Percentiles rank a stretch among this genome's conserved stretches.
These are phyloP conservation scores for Phytophthora hybrid DNA, from an alignment of 352 stramenopile genomes.

Conservation along the genomic window DNA sequence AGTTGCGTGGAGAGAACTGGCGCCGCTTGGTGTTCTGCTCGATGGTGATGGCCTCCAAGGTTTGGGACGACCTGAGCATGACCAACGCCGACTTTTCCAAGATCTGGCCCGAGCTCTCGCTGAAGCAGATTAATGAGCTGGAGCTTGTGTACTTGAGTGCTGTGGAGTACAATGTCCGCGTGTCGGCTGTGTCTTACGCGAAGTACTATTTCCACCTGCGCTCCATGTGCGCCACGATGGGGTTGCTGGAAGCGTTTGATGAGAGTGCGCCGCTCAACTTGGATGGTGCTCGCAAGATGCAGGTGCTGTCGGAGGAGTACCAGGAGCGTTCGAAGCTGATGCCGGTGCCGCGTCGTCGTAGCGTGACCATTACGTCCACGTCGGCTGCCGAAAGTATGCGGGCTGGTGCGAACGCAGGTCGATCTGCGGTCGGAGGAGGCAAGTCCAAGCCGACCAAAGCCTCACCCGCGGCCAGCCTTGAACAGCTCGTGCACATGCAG, in stretches of 20 bases:
- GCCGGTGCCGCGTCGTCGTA: slow-evolving; percentile 72
- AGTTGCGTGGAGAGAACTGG: slow-evolving; percentile 92
- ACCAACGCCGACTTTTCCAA: slow-evolving; percentile 98
- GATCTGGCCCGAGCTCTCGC: slow-evolving; percentile 90
- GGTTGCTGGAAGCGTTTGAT: slow-evolving; percentile 76
- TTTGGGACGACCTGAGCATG: slow-evolving; percentile 98
- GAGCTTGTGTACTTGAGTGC: slow-evolving; percentile 93
- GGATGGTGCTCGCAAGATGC: slow-evolving; percentile 87
- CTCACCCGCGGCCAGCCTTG: slow-evolving; percentile 74
- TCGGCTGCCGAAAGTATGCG: slow-evolving; percentile 48
- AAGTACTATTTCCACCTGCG: slow-evolving; percentile 98
- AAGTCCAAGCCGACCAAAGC: slow-evolving; percentile 45
- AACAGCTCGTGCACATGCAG: slow-evolving; percentile 89
- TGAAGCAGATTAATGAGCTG: slow-evolving; percentile 96
- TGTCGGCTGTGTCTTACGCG: slow-evolving; percentile 87
- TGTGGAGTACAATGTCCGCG: slow-evolving; percentile 92
- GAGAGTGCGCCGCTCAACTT: slow-evolving; percentile 83
- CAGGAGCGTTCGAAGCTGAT: slow-evolving; percentile 85
- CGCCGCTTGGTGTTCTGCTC: slow-evolving; percentile 95
- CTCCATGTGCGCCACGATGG: slow-evolving; percentile 94
- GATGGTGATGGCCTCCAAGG: slow-evolving; percentile 97
- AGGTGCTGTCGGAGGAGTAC: slow-evolving; percentile 89
- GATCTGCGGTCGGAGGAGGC: slow-evolving; percentile 24
- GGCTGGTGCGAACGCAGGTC: slow-evolving; percentile 24
- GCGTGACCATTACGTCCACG: slow-evolving; percentile 80